Evolutionary conservation across 2,329 filamentous ascomycete genomes (phyloP).

Genomic region (Penicillium hesseltinei): DNA sequence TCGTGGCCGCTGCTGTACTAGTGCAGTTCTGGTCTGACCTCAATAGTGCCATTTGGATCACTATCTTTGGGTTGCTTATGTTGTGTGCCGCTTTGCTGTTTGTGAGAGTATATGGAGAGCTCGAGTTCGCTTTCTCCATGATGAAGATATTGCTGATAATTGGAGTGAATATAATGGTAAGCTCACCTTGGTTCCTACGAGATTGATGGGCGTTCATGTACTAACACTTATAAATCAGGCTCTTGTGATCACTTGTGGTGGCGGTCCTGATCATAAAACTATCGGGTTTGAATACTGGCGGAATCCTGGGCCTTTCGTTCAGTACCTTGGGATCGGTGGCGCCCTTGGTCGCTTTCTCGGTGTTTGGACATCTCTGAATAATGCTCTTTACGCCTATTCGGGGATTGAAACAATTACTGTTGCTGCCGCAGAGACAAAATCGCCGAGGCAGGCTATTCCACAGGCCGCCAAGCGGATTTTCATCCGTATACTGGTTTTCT

Average conservation of each 20-base stretch:
- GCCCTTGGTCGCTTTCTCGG: conserved; percentile 11
- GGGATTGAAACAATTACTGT: conserved; percentile 12
- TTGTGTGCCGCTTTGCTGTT: background rate
- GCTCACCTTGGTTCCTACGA: background rate
- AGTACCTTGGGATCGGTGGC: conserved; percentile 6
- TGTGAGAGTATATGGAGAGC: background rate
- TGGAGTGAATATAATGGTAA: conserved; percentile 5
- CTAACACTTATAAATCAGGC: background rate
- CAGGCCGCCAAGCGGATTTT: conserved; percentile 10
- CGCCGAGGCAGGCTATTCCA: conserved; percentile 10
- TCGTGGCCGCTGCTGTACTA: background rate
- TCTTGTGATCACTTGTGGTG: conserved; percentile 10
- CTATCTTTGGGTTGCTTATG: conserved; percentile 6
- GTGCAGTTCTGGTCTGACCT: conserved; percentile 6
- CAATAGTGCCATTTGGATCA: conserved; percentile 1
- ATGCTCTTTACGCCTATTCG: conserved; percentile 5
- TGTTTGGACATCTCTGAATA: conserved; percentile 11
- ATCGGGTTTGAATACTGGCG: conserved; percentile 14
- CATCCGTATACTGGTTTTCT: conserved; percentile 8
- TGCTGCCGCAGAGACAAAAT: conserved; percentile 10
- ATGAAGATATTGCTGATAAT: conserved; percentile 13
- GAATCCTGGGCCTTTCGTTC: conserved; percentile 6
- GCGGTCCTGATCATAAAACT: conserved; percentile 7
- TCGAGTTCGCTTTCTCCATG: conserved; percentile 7
- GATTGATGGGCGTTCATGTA: background rate